Evolutionary conservation across 371 early-diverging fungal species (phyloP), one percentile per base, ranked within the genome.

Genomic region (Mortierella sp.): DNA sequence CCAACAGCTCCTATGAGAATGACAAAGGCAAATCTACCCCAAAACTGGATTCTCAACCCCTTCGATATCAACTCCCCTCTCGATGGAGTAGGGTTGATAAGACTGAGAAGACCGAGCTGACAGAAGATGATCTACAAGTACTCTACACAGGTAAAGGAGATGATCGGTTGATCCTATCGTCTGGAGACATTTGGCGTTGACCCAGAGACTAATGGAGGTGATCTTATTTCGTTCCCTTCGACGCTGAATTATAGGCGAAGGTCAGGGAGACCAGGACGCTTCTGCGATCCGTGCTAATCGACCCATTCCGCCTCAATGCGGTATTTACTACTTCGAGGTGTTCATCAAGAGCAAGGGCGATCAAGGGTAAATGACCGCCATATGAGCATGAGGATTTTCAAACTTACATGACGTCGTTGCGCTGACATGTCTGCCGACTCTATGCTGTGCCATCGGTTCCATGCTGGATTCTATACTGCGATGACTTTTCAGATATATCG

Each of bases 301-400:
- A 41, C 85, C 94, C 12, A 95, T 96, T 46, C 93, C 94, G 29
- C 84, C 89, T n/a, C 92, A 92, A 56, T 88, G 90, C 56, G 98
- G 98, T 0, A 79, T 97, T 19, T 97, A 88, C 71, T 98, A 97
- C 78, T 98, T 81, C 72, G 99, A 98, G 72, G 88, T 94, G 45
- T 79, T 80, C 21, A 86, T 98, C 55, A 82, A 92, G 34, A 90
- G 88, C 71, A 95, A 95, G 72, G 99, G 98, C 21, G 84, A 92
- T 19, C 90, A 95, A 68, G 99, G 99, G 60, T 93, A 82, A 60
- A 53, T 10, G 4, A 34, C 7, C 34, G 10, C 34, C 10, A 10
- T 4, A 34, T 4, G 34, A 34, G 34, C 34, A 4, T 4, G 10
- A 34, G 34, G 10, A 34, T 34, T 34, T 34, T 34, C 34, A 10